phyloP scores from a whole-genome alignment of 306 rosid genomes.

The Vigna radiata region DNA sequence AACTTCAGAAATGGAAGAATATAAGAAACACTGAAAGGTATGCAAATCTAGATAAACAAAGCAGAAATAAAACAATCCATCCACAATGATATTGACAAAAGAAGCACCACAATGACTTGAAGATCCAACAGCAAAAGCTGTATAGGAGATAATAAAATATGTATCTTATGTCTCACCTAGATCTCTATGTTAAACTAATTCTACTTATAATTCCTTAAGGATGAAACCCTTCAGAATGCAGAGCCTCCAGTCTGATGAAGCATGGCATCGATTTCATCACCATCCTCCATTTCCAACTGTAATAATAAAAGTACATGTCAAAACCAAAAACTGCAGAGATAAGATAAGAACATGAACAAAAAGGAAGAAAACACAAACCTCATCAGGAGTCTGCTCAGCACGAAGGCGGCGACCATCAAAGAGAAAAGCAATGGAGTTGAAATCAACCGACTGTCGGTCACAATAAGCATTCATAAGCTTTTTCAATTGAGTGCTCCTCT shows the following conservation, averaged over 20 bases:
- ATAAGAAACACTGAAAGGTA: too few relatives aligned
- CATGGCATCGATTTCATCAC: conserved; percentile 87
- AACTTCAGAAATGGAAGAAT: too few relatives aligned
- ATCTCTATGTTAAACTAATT: conserved; percentile 39
- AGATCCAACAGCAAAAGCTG: conserved; percentile 36
- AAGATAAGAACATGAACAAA: not conserved
- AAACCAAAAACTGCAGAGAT: not conserved
- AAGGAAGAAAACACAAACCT: conserved; percentile 45
- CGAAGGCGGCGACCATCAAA: conserved; percentile 82
- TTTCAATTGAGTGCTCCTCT: conserved; percentile 75
- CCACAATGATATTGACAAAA: conserved; percentile 49
- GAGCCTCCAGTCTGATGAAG: conserved; percentile 87
- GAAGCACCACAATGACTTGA: conserved; percentile 35
- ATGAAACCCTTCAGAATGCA: conserved; percentile 36
- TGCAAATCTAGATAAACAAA: not conserved
- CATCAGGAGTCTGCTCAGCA: conserved; percentile 84
- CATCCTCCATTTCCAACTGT: conserved; percentile 93
- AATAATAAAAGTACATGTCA: not conserved
- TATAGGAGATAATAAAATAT: conserved; percentile 18
- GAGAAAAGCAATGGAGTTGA: conserved; percentile 75
- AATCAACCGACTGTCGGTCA: conserved; percentile 74
- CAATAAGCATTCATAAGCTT: conserved; percentile 85
- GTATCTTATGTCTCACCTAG: conserved; percentile 41
- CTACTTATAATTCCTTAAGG: conserved; percentile 36
- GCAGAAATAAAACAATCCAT: conserved; percentile 24